phyloP scores from a whole-genome alignment of 169 alveolate genomes.

The Babesia sp. region DNA sequence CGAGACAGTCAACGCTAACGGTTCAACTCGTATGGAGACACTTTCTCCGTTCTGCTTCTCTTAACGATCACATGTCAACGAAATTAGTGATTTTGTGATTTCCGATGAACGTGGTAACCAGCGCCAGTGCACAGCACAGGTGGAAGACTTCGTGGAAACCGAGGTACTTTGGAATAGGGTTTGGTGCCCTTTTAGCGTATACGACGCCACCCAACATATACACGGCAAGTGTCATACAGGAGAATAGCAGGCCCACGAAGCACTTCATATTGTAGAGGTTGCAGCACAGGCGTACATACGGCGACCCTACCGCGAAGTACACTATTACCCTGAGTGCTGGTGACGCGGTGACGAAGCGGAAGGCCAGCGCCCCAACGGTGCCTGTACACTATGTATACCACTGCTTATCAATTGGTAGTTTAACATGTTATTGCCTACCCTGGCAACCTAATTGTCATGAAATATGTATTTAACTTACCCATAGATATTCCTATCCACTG shows the following conservation, averaged over 20 bases:
- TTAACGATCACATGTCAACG: too few relatives aligned
- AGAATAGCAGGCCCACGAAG: slow-evolving; percentile 36
- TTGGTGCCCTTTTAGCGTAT: slow-evolving; percentile 72
- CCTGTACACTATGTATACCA: slow-evolving; percentile 21
- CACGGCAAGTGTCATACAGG: slow-evolving; percentile 27
- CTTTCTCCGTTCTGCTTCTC: too few relatives aligned
- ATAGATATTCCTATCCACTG: slow-evolving; percentile 63
- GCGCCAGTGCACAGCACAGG: slow-evolving; percentile 70
- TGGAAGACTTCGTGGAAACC: slow-evolving; percentile 78
- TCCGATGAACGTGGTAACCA: slow-evolving; percentile 54
- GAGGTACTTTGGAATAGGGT: slow-evolving; percentile 57
- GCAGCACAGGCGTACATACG: slow-evolving; percentile 41
- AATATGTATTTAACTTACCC: slow-evolving; percentile 44
- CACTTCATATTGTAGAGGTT: slow-evolving; percentile 37
- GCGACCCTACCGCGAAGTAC: slow-evolving; percentile 58
- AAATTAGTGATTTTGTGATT: slow-evolving; percentile 63
- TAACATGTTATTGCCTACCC: neutral
- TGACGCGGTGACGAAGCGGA: slow-evolving; percentile 50
- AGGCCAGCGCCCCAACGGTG: slow-evolving; percentile 35
- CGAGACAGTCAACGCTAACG: too few relatives aligned
- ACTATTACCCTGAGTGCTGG: slow-evolving; percentile 44
- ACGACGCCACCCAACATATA: slow-evolving; percentile 71
- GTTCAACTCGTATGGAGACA: too few relatives aligned
- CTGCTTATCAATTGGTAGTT: too few relatives aligned
- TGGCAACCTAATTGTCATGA: neutral